These are phyloP conservation scores for Fusarium sp. DNA, from an alignment of 2,329 filamentous ascomycete species.

Conservation along the genomic window DNA sequence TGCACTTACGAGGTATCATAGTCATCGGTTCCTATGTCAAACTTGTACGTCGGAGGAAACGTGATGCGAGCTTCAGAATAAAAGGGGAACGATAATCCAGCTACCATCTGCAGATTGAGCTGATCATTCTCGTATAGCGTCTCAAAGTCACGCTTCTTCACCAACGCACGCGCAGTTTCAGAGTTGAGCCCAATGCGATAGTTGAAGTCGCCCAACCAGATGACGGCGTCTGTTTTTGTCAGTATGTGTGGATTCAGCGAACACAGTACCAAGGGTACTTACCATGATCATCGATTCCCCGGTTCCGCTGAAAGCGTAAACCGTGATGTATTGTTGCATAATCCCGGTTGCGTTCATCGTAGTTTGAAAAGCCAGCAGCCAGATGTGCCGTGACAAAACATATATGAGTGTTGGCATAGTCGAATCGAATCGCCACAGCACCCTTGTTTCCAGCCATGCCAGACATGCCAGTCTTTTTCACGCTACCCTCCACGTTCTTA, in stretches of 20 bases:
- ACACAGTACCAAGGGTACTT: constrained; percentile 25
- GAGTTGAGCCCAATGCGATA: constrained; percentile 90
- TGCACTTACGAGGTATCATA: constrained; percentile 86
- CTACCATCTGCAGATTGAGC: constrained; percentile 96
- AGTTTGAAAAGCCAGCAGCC: constrained; percentile 95
- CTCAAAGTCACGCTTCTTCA: constrained; percentile 78
- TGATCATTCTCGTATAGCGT: constrained; percentile 92
- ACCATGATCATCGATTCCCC: constrained; percentile 91
- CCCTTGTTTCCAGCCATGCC: constrained; percentile 99
- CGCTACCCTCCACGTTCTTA: constrained; percentile 95
- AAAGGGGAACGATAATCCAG: constrained; percentile 86
- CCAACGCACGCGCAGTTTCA: constrained; percentile 79
- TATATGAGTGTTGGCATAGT: constrained; percentile 90
- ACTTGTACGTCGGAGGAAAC: constrained; percentile 96
- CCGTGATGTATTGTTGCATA: constrained; percentile 90
- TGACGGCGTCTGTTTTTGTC: constrained; percentile 68
- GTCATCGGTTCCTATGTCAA: constrained; percentile 84
- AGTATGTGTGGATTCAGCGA: constrained; percentile 32
- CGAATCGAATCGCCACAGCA: constrained; percentile 94
- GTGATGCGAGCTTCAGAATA: constrained; percentile 91
- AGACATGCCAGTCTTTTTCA: constrained; percentile 95
- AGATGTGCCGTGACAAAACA: constrained; percentile 98
- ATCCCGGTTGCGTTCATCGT: constrained; percentile 94
- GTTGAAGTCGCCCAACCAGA: constrained; percentile 98
- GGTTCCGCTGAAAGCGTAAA: constrained; percentile 88